Conservation (phyloP, 2,329 filamentous ascomycete species). For the Didymella pinodella region DNA sequence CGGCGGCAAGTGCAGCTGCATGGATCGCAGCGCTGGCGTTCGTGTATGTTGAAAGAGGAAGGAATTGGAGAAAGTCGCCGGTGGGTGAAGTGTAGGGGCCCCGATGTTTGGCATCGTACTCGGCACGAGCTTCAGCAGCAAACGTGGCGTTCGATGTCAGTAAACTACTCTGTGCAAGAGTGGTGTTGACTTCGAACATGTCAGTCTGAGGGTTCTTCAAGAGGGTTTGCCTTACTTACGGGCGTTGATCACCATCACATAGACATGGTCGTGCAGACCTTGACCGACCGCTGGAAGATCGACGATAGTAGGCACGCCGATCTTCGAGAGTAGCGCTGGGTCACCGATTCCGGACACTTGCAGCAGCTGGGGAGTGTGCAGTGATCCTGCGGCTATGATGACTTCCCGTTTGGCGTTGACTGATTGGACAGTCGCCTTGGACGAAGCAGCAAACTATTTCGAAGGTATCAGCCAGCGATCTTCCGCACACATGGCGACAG, state of each 20-base stretch:
- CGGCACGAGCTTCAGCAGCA: conserved; percentile 28
- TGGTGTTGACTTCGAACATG: conserved; percentile 25
- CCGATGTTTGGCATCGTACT: conserved; percentile 24
- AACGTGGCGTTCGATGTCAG: conserved; percentile 31
- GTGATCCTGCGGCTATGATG: conserved; percentile 36
- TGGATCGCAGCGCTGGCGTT: conserved; percentile 27
- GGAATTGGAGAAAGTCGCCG: conserved; percentile 36
- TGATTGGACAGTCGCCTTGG: conserved; percentile 16
- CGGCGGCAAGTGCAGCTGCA: conserved; percentile 25
- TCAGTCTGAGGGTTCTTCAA: background rate
- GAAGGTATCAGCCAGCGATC: background rate
- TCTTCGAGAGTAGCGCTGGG: conserved; percentile 26
- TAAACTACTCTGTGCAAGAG: conserved; percentile 5
- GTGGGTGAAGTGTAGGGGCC: conserved; percentile 30
- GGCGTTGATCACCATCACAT: conserved; percentile 21
- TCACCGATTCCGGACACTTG: conserved; percentile 43
- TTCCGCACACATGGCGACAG: background rate
- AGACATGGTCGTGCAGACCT: conserved; percentile 36
- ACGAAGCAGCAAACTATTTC: conserved; percentile 26
- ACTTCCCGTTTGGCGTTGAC: conserved; percentile 35
- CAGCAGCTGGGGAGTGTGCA: conserved; percentile 40
- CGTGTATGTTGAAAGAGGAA: conserved; percentile 30
- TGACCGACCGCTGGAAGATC: conserved; percentile 40
- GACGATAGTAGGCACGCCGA: conserved; percentile 30
- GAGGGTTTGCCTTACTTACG: conserved; percentile 9